Evolutionary conservation across 495 filamentous ascomycete species (phyloP).

Genomic region (Entonaema liquescens): DNA sequence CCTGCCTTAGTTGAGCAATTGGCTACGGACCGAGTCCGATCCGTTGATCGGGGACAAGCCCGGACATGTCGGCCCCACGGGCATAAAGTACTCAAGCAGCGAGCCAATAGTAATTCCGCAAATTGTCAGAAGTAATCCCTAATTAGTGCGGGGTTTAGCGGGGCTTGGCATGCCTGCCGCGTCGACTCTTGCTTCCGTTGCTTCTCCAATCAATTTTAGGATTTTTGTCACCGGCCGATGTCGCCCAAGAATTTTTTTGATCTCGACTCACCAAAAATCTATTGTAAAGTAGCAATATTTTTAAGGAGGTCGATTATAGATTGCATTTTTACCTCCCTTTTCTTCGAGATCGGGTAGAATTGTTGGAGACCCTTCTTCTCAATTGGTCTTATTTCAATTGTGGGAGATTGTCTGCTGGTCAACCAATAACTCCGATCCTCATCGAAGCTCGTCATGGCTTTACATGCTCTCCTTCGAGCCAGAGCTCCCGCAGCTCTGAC

Average conservation of each 20-base stretch:
- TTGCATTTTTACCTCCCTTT: neutral
- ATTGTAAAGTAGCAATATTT: constrained; percentile 23
- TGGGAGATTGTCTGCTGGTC: constrained; percentile 14
- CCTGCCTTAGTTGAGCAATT: neutral
- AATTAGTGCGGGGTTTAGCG: constrained; percentile 36
- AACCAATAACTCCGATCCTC: constrained; percentile 10
- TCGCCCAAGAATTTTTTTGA: constrained; percentile 32
- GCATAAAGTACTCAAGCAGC: neutral
- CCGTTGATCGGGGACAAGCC: neutral
- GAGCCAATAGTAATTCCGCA: constrained; percentile 24
- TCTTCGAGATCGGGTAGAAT: neutral
- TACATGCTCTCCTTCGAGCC: constrained; percentile 50
- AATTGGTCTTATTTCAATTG: constrained; percentile 25
- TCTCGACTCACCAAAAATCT: constrained; percentile 25
- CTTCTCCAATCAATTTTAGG: constrained; percentile 32
- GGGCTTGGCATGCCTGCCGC: constrained; percentile 1
- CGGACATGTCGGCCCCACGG: constrained; percentile 11
- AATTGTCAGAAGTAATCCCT: constrained; percentile 20
- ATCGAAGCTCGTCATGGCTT: constrained; percentile 45
- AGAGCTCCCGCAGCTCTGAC: constrained; percentile 54
- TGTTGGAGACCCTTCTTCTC: neutral
- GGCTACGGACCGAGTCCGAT: neutral
- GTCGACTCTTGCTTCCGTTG: neutral
- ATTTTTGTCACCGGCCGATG: constrained; percentile 34
- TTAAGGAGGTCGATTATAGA: neutral